Conservation (phyloP, 306 rosid genomes). For the Inga leiocalycina region DNA sequence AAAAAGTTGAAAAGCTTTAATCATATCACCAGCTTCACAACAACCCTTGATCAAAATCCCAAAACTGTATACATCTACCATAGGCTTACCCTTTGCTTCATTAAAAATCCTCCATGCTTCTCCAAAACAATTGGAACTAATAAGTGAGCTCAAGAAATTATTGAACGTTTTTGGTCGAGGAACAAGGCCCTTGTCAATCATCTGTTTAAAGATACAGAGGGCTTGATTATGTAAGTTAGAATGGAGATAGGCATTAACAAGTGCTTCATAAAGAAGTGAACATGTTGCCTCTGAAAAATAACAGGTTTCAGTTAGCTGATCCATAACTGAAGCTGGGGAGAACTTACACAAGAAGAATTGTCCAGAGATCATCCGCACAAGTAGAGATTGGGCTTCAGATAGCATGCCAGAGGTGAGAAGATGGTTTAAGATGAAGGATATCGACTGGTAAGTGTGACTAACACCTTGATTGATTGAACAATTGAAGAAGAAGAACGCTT, state of each 20-base stretch:
- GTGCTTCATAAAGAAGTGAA: conserved; percentile 46
- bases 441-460: conserved; percentile 53
- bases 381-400: conserved; percentile 53
- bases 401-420: conserved; percentile 51
- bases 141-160: conserved; percentile 51
- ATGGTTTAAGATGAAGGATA: conserved; percentile 48
- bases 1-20: conserved; percentile 59
- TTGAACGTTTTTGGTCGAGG: conserved; percentile 63
- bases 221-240: conserved; percentile 57
- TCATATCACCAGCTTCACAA: conserved; percentile 67
- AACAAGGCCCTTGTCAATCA: conserved; percentile 46
- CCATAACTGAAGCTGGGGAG: conserved; percentile 52
- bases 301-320: conserved; percentile 45
- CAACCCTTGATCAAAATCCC: conserved; percentile 76
- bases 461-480: conserved; percentile 41
- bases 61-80: conserved; percentile 63
- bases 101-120: conserved; percentile 61
- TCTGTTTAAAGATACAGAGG: conserved; percentile 51
- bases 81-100: conserved; percentile 41
- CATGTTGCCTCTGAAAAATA: conserved; percentile 18
- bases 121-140: conserved; percentile 45
- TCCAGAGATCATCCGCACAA: conserved; percentile 56
- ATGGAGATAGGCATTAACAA: conserved; percentile 56
- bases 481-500: conserved; percentile 58
- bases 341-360: conserved; percentile 44